phyloP scores from a whole-genome alignment of 129 eudicot species.

The Ambrosia artemisiifolia region DNA sequence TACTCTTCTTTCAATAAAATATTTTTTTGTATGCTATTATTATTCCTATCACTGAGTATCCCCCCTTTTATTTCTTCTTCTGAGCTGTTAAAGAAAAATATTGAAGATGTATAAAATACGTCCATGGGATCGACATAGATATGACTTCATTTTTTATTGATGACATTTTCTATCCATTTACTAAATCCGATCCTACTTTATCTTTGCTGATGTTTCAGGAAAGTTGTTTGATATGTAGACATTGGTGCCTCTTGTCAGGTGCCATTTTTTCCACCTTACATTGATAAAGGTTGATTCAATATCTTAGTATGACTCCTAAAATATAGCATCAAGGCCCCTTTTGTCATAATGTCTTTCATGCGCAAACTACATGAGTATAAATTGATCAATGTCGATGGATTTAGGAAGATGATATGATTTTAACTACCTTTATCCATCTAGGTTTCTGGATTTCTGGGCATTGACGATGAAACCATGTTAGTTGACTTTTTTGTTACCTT shows the following conservation, averaged over 20 bases:
- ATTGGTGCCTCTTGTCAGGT: slow-evolving; percentile 38
- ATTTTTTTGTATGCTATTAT: no score
- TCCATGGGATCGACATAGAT: slow-evolving; percentile 10
- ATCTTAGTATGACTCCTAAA: not conserved
- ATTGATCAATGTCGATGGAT: not conserved
- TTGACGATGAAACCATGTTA: not conserved
- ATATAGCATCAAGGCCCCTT: not conserved
- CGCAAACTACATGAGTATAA: not conserved
- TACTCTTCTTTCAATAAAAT: no score
- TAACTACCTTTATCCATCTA: no score
- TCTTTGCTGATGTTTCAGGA: slow-evolving; percentile 34
- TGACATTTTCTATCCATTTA: slow-evolving; percentile 9
- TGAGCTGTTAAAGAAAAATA: slow-evolving; percentile 6
- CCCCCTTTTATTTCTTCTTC: not conserved
- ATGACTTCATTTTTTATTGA: not conserved
- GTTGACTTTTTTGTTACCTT: not conserved
- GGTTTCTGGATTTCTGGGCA: no score
- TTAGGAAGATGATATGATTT: not conserved
- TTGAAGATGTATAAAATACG: not conserved
- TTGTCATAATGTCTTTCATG: slow-evolving; percentile 2
- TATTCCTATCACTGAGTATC: not conserved
- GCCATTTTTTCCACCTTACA: slow-evolving; percentile 25
- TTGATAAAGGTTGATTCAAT: slow-evolving; percentile 6
- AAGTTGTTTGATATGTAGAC: slow-evolving; percentile 28
- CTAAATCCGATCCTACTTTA: slow-evolving; percentile 20